Evolutionary conservation across 2,329 filamentous ascomycete genomes (phyloP).

Genomic region (Fonsecaea nubica): DNA sequence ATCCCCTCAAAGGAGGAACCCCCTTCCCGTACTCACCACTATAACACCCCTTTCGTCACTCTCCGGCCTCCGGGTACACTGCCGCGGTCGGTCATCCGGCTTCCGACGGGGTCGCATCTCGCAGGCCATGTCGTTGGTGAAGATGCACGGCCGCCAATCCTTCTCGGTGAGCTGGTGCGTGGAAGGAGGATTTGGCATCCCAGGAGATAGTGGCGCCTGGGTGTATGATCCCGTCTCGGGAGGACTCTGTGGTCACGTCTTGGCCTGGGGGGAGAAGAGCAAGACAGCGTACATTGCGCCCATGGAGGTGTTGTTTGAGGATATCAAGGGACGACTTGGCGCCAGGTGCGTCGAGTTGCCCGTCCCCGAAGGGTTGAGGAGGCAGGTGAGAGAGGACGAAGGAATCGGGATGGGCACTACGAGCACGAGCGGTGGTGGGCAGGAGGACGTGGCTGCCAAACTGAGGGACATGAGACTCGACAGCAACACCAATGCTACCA

Average conservation of each 20-base stretch:
- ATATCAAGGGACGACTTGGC: constrained; percentile 62
- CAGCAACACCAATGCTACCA: neutral
- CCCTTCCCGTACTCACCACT: constrained; percentile 46
- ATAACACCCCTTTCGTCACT: constrained; percentile 68
- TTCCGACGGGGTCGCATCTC: constrained; percentile 79
- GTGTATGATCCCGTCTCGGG: constrained; percentile 81
- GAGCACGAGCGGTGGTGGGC: neutral
- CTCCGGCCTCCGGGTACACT: constrained; percentile 80
- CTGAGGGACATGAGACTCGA: constrained; percentile 26
- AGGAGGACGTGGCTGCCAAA: constrained; percentile 22
- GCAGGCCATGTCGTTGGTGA: constrained; percentile 79
- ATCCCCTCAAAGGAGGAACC: neutral
- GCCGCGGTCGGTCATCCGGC: constrained; percentile 84
- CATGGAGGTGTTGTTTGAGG: constrained; percentile 86
- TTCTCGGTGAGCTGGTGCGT: constrained; percentile 76
- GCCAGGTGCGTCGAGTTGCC: constrained; percentile 35
- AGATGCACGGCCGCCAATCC: constrained; percentile 81
- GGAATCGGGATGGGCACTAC: constrained; percentile 13
- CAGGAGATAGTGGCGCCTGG: constrained; percentile 93
- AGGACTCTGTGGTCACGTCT: constrained; percentile 83
- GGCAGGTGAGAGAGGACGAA: constrained; percentile 17
- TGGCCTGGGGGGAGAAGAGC: constrained; percentile 83
- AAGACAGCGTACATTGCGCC: constrained; percentile 89
- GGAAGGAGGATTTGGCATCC: constrained; percentile 60
- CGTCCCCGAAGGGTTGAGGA: constrained; percentile 18